Conservation (phyloP, 176 grass and related monocot genomes). For the Zea mays region Zm-B73-REFERENCE-NAM-5.0 NC_050098.1:136904001-136904500, state of each 20-base stretch:
- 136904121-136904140: constrained; percentile 76
- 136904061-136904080: constrained; percentile 78
- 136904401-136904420: constrained; percentile 45
- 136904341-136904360: constrained; percentile 62
- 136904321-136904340: constrained; percentile 95
- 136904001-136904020: constrained; percentile 76
- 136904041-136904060: constrained; percentile 76
- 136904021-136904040: constrained; percentile 88
- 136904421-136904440: constrained; percentile 42
- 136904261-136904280: constrained; percentile 52
- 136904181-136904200: constrained; percentile 73
- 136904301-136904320: constrained; percentile 86
- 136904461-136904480: background rate
- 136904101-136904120: constrained; percentile 78
- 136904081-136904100: constrained; percentile 65
- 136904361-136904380: constrained; percentile 26
- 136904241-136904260: constrained; percentile 35
- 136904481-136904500: constrained; percentile 1
- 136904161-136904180: constrained; percentile 71
- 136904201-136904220: constrained; percentile 62
- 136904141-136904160: constrained; percentile 81
- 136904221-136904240: constrained; percentile 47
- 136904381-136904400: constrained; percentile 34
- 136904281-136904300: constrained; percentile 80
- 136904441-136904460: background rate